Base-by-base conservation (phyloP, 495 filamentous ascomycete species). In the Penicillium paradoxum region DNA sequence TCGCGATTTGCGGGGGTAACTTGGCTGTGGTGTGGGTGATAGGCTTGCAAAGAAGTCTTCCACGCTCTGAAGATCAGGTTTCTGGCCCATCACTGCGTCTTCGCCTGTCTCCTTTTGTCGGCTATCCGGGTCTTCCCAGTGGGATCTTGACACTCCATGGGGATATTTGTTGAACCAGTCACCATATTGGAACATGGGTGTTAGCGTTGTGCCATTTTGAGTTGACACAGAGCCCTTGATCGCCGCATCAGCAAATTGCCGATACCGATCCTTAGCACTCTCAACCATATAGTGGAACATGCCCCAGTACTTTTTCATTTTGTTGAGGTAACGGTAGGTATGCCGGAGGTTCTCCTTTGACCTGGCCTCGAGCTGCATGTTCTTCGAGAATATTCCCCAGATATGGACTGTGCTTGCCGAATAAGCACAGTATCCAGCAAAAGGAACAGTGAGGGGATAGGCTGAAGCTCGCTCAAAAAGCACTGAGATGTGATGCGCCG, bases 81-180 rank as follows among this genome's bases (percentile, higher is more conserved):
- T 88, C 56, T 95, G 87, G 47, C 89, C 86, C 56, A 95, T 78
- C 0, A 90, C 86, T 0, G 86, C 87, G 55, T 95, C 90, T 27
- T 88, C 85, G 24, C 85, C 85, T 7, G 81, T 85, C 55, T 90
- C 85, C 59, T 85, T 85, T 65, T 65, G 80, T 74, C 80, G 79
- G 1, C 75, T 71, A 33, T 83, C 84, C 0, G 89, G 85, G 55
- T 91, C 89, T 57, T 91, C 87, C 70, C 87, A 93, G 67, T 93
- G 87, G 9, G 85, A 76, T 47, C 86, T 79, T 24, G 89, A 88
- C 18, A 97, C 89, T 10, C 93, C 93, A 60, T 93, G 89, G 1
- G 93, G 93, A 71, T 97, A 97, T 57, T 89, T 85, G 63, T 91
- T 84, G 62, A 97, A 97, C 93, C 93, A 98, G 68, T 98, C 93